Base-by-base conservation (phyloP, 2,329 filamentous ascomycete species). In the Aspergillus floridensis region DNA sequence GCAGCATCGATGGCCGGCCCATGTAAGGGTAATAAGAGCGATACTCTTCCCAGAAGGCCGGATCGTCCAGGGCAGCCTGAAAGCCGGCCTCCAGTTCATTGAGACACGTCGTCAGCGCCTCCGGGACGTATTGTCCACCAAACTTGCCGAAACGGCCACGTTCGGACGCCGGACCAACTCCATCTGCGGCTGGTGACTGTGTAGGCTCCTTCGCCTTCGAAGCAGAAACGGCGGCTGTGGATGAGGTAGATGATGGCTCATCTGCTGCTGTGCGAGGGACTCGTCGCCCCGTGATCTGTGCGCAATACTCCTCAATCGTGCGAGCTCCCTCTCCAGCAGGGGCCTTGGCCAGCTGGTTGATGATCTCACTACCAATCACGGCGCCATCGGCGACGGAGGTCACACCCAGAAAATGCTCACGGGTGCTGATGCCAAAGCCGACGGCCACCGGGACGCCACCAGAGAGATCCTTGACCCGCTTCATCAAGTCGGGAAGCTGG, bases 71-170 rank as follows among this genome's bases (percentile, higher is more conserved):
- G 61, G 93, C 92, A 67, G 88, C 81, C 68, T 93, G 87, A 82
- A 97, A 98, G 26, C 92, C 93, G 22, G 86, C 85, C 75, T 97
- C 92, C 2, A 98, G 84, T 77, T 98, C 86, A 0, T 86, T 87
- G 49, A 98, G 81, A 72, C 92, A 97, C 77, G 96, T 92, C 90
- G 96, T 97, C 61, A 98, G 82, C n/a, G 91, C 92, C 76, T 97
- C 93, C 0, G 93, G 95, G 3, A 96, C 93, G 72, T 96, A 98
- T 76, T 97, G 93, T 10, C 93, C 93, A 65, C 93, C 93, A 64
- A 95, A 98, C 71, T 96, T 88, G 65, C 93, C 93, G 68, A 98
- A 97, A 29, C 50, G 21, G 16, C 53, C 53, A 21, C 41, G 41
- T 14, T 35, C 29, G 21, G 53, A 11, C 4, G 41, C 24, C 24